phyloP scores from a whole-genome alignment of 805 yeast genomes.

The Sugiyamaella mastotermitis region DNA sequence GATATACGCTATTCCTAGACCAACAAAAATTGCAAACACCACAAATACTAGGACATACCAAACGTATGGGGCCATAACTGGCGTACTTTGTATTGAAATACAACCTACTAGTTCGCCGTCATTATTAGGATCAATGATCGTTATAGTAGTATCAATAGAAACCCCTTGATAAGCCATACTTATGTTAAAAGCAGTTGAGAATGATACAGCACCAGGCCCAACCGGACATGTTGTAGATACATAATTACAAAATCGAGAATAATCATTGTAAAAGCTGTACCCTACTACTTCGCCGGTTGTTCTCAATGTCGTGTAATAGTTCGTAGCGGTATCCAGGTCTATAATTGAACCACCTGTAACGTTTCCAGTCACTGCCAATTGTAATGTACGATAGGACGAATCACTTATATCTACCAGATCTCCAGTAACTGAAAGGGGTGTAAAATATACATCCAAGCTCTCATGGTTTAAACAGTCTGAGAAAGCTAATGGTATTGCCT shows the following conservation, averaged over 20 bases:
- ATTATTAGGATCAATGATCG: conserved; percentile 23
- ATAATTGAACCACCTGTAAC: conserved; percentile 12
- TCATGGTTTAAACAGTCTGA: too few species aligned
- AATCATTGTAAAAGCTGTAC: conserved; percentile 16
- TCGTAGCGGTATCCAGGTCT: conserved; percentile 19
- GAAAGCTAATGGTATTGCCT: too few species aligned
- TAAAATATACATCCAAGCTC: too few species aligned
- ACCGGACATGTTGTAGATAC: conserved; percentile 25
- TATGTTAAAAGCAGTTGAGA: conserved; percentile 16
- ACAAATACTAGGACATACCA: conserved; percentile 36
- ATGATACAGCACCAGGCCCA: conserved; percentile 17
- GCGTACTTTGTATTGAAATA: conserved; percentile 42
- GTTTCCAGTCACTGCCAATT: conserved; percentile 12
- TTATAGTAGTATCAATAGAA: conserved; percentile 20
- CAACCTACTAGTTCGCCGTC: conserved; percentile 40
- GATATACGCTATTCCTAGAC: conserved; percentile 32
- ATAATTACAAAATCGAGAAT: conserved; percentile 24
- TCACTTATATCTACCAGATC: neutral
- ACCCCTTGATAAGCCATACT: conserved; percentile 19
- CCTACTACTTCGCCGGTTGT: conserved; percentile 21
- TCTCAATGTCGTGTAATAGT: conserved; percentile 25
- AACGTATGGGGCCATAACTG: conserved; percentile 37
- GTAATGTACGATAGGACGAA: conserved; percentile 7
- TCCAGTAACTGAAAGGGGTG: conserved; percentile 8
- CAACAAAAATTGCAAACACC: conserved; percentile 36